Evolutionary conservation across 768 basidiomycete species (phyloP), one percentile per base, ranked within the genome.

Genomic region (Tulasnella sp.): DNA sequence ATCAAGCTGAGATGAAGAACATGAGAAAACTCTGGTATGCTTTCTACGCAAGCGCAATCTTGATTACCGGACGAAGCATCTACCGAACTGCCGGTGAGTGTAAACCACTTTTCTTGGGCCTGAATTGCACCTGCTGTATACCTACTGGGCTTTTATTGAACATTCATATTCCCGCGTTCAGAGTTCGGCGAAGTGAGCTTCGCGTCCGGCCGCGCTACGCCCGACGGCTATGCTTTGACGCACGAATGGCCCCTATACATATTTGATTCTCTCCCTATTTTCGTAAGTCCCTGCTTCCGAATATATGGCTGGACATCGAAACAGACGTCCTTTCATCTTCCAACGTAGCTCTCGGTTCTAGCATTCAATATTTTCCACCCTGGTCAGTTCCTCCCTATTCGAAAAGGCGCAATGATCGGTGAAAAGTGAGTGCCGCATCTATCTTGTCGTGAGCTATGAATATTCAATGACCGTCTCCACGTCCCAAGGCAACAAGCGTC

Each of bases 161-260:
- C 40, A 40, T 2, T 34, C 19, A 3, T 19, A 8, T 21, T 2
- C 14, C 14, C 34, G 9, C 40, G 10, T 18, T 27, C 78, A 81
- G 81, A 81, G 42, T 81, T 81, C 56, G 74, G 38, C 21, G 39
- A 72, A 31, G 72, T 81, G 36, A 52, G 73, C 31, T 80, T 81
- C 46, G 52, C n/a, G 10, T 34, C 52, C 16, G 72, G 71, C 31
- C 34, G 56, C 36, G 75, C 39, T 12, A 39, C 62, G 39, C 79
- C 56, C 7, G 18, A 71, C 24, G 81, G 81, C n/a, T 81, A 81
- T 58, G 39, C 74, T 24, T 68, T 77, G 52, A 77, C 74, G 16
- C 79, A 81, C 58, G 81, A 81, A 42, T 81, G 80, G 80, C 79
- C 46, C 3, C 21, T 81, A 46, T 81, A 81, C 39, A 58, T 76